Base-by-base conservation (phyloP, 2,329 filamentous ascomycete genomes). In the Epichloe brachyelytri region DNA sequence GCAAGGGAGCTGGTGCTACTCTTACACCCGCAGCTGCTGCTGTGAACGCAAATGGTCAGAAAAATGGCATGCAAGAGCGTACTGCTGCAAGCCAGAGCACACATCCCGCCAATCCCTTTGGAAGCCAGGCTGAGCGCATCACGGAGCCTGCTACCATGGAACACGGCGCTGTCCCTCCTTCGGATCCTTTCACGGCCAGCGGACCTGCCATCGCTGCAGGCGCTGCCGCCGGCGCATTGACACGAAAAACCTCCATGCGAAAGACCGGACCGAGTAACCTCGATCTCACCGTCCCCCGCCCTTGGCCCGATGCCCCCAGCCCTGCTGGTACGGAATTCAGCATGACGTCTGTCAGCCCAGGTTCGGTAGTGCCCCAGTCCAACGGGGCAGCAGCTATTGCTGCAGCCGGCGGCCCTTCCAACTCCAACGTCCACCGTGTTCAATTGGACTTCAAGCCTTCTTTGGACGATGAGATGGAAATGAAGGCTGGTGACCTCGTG, bases 381-480 rank as follows among this genome's bases (percentile, higher is more conserved):
- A 50, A 51, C 39, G 72, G 75, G 36, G 79, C 78, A 43, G 76
- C 75, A 11, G 80, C 78, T 43, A 83, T 83, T 57, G 79, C 78
- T 12, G 78, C 77, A 48, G 79, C 79, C 43, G 80, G 77, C 51
- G 81, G 79, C 17, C 79, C 82, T 20, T 63, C 71, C 38, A 69
- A 74, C 55, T 73, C 78, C 51, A 67, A 87, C 57, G 90, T 97
- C 51, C 86, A 97, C 67, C 88, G 93, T 56, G 88, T 97, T 36
- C 88, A 96, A 66, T 80, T 97, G 58, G 90, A 96, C 67, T 98
- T 97, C 68, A 85, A 82, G 65, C 90, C 93, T 26, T 91, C 86
- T 3, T 84, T 97, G 76, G 85, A 88, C 5, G 93, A 98, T 63
- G 93, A 98, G 69, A 75, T 98, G 62, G 86, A 82, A 55, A 76